Evolutionary conservation across 257 asterid genomes (phyloP).

Genomic region (Fraxinus excelsior): DNA sequence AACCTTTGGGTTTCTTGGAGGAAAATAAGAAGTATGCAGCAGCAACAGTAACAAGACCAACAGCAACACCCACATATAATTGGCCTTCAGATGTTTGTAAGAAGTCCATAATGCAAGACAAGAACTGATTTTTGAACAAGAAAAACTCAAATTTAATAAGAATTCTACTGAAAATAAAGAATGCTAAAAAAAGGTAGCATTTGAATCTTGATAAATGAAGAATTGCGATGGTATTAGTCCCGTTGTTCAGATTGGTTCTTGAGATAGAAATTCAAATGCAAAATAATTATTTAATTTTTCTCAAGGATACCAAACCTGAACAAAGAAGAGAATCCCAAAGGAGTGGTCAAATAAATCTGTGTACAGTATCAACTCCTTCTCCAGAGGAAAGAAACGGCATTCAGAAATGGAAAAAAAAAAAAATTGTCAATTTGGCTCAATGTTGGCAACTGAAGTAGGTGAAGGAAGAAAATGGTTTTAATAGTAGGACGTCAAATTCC

Average conservation of each 20-base stretch:
- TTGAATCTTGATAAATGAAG: conserved; percentile 6
- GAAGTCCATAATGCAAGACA: conserved; percentile 59
- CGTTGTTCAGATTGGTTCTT: not conserved
- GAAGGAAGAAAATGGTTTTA: not conserved
- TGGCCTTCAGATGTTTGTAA: conserved; percentile 74
- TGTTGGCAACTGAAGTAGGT: too few relatives aligned
- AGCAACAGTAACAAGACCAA: conserved; percentile 61
- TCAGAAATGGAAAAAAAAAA: not conserved
- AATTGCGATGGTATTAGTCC: conserved; percentile 6
- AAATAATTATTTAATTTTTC: conserved; percentile 15
- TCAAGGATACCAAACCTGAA: conserved; percentile 25
- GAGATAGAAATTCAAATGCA: conserved; percentile 14
- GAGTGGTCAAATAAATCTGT: not conserved
- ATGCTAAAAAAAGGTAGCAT: not conserved
- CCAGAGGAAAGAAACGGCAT: not conserved
- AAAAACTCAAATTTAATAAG: not conserved
- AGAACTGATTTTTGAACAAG: conserved; percentile 16
- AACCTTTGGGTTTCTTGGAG: conserved; percentile 82
- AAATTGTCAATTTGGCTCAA: too few relatives aligned
- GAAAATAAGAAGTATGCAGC: conserved; percentile 55
- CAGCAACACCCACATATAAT: conserved; percentile 59
- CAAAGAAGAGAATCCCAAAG: conserved; percentile 26
- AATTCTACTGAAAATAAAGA: not conserved
- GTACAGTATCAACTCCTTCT: not conserved
- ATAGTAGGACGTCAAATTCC: too few relatives aligned